Base-by-base conservation (phyloP, 352 stramenopile genomes). In the Phytopythium montanum region DNA sequence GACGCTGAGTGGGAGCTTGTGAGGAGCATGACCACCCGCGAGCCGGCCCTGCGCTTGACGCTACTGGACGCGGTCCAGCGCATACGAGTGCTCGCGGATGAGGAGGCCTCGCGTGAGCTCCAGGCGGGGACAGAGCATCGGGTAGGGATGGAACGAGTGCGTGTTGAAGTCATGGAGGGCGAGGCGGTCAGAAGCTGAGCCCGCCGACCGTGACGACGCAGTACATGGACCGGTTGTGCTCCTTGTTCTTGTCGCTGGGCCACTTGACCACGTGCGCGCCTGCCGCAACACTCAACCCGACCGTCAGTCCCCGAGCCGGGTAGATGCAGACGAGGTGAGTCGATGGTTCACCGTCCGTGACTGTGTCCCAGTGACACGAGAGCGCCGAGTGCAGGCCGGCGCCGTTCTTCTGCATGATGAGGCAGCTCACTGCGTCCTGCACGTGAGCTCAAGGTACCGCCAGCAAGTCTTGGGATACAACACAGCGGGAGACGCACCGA, bases 401-500 rank as follows among this genome's bases (percentile, higher is more conserved):
- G 50, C 92, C 92, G 64, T 97, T 97, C 69, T 97, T 97, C 68
- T 98, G 92, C 82, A 98, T 96, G 67, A 97, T 94, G 9, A 95
- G 65, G 55, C 84, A 96, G 56, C 88, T 97, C 42, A 97, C 87
- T 81, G 63, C 34, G 61, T 18, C 38, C 12, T 10, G 19, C 14
- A 19, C 29, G 54, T 50, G n/a, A 42, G 5, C 52, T 38, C 53
- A 33, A 16, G 7, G 31, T 6, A 36, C 5, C 8, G 31, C 0
- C 31, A 10, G 12, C 31, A 36, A 10, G 2, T 7, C n/a, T n/a
- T 7, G 31, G 7, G 7, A 36, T 36, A 10, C 18, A 12, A 36
- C 23, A 41, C 31, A 0, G 28, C 2, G 5, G 10, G 19, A n/a
- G 13, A 52, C 70, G 14, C 69, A 92, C 80, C 79, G 41, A 94